Evolutionary conservation across 805 yeast species (phyloP), one percentile per base, ranked within the genome.

Genomic region (Maudiozyma pseudohumilis): DNA sequence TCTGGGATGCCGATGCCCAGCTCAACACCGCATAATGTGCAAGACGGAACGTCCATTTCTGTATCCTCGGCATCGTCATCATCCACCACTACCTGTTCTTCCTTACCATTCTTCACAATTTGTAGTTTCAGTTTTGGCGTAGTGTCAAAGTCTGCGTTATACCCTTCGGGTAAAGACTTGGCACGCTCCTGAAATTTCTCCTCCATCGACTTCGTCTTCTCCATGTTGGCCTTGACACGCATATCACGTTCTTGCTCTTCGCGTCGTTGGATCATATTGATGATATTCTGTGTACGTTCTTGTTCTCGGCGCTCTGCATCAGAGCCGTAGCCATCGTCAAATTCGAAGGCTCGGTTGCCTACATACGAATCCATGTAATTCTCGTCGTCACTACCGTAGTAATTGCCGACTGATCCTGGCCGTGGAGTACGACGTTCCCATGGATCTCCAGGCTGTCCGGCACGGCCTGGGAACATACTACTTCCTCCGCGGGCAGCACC

Each of bases 1-100:
- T 52, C 62, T 0, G 86, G 82, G 5, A 81, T 72, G 0, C 95
- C 95, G 34, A 67, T 72, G 3, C 92, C 92, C n/a, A 86, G 60
- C 3, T 64, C 69, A 0, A 74, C 70, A 1, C 86, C 88, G 61
- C 96, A 86, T 20, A 80, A 58, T 23, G 72, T 72, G 60, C 96
- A 79, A 1, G 68, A 63, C 3, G 70, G 65, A 9, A 64, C 57
- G 24, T 63, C 61, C n/a, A 27, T 16, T n/a, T 45, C 55, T 12
- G 56, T 52, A 0, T 62, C 55, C 21, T 66, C 53, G 2, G 55
- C 56, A 11, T 42, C 36, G 12, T 45, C 52, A 34, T 55, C 59
- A n/a, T 43, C 40, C 7, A 52, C 48, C 20, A 42, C 29, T 6
- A 47, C 46, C 3, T 42, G 40, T 31, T 44, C 49, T 13, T 35